A percentile compares a stretch with the other conserved stretches of the same genome.
These are phyloP conservation scores for Chaetothyriales sp. DNA, from an alignment of 2,329 filamentous ascomycete genomes.

Conservation along the genomic window DNA sequence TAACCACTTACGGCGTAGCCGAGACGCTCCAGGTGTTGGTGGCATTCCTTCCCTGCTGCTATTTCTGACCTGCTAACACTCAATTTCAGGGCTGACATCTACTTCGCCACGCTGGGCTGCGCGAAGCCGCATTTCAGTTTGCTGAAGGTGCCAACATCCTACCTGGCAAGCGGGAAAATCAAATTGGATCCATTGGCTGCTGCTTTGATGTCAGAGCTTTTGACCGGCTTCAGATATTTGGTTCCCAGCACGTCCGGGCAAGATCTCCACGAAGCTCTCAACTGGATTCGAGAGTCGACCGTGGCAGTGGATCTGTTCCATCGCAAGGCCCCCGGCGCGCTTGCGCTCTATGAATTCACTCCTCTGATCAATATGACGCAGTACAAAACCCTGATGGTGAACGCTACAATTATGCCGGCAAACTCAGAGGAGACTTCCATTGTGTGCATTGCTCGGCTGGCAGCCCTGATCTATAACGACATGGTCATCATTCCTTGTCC, in stretches of 20 bases:
- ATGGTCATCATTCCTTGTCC: conserved; percentile 11
- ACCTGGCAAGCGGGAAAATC: conserved; percentile 7
- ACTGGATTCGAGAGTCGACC: conserved; percentile 6
- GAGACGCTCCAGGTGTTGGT: conserved; percentile 12
- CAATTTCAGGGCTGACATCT: conserved; percentile 8
- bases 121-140: conserved; percentile 4
- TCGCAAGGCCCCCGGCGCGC: not conserved
- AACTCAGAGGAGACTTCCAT: not conserved
- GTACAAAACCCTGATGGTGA: not conserved
- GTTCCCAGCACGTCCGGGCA: conserved; percentile 1
- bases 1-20: conserved; percentile 9
- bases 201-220: conserved; percentile 9
- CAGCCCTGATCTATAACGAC: conserved; percentile 9
- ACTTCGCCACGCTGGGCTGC: conserved; percentile 8
- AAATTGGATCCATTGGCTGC: conserved; percentile 6
- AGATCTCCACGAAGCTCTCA: conserved; percentile 3
- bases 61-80: not conserved
- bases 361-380: not conserved
- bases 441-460: conserved; percentile 2
- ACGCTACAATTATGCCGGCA: not conserved
- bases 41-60: not conserved
- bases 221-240: conserved; percentile 9
- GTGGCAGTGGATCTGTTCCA: conserved; percentile 5
- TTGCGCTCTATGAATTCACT: not conserved
- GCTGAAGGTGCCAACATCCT: conserved; percentile 1